These are phyloP conservation scores for Anisodus tanguticus DNA, from an alignment of 257 asterid genomes.

Conservation along the genomic window DNA sequence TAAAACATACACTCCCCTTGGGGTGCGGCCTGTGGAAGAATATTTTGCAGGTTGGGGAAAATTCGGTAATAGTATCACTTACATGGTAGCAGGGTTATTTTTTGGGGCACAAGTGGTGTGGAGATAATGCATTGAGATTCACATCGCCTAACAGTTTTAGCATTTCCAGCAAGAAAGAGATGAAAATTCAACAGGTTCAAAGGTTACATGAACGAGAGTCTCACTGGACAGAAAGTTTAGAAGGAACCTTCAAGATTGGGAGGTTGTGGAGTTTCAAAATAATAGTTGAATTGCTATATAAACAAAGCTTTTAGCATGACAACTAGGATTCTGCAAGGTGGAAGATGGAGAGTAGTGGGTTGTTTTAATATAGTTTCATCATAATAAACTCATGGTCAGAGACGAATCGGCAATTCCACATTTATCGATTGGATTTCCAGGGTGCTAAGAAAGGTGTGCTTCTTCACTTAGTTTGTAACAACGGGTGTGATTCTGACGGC, in stretches of 20 bases:
- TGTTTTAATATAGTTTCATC: background rate
- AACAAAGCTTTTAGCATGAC: background rate
- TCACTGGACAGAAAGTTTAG: background rate
- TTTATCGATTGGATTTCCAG: background rate
- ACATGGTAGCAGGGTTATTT: background rate
- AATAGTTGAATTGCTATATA: background rate
- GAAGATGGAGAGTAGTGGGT: background rate
- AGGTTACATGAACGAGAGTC: background rate
- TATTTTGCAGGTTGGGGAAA: background rate
- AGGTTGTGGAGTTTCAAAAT: background rate
- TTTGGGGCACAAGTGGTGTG: constrained; percentile 10
- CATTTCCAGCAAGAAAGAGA: constrained; percentile 6
- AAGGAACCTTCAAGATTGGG: background rate
- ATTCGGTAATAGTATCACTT: background rate
- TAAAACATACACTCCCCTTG: background rate
- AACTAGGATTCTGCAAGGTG: background rate
- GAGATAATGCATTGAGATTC: constrained; percentile 19
- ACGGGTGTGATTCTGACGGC: background rate
- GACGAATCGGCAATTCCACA: background rate
- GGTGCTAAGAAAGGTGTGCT: background rate
- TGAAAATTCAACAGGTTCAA: background rate
- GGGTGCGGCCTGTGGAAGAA: background rate
- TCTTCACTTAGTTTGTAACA: background rate
- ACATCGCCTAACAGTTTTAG: background rate
- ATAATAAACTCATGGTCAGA: background rate